These are phyloP conservation scores for Penicillium robsamsonii DNA, from an alignment of 495 filamentous ascomycete genomes.

Conservation along the genomic window DNA sequence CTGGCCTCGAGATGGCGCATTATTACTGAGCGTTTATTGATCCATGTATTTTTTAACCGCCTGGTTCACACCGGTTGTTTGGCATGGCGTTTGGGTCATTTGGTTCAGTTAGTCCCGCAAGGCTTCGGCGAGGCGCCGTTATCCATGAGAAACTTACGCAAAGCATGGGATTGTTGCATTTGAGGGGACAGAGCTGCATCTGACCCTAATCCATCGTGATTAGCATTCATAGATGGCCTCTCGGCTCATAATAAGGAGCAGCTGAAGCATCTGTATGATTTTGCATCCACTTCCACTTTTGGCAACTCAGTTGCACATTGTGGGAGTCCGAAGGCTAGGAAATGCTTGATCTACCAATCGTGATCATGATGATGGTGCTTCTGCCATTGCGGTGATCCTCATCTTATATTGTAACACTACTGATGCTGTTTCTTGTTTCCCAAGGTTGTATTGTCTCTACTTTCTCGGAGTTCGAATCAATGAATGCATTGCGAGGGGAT, in stretches of 20 bases:
- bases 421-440: neutral
- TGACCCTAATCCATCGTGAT: neutral
- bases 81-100: conserved; percentile 20
- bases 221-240: neutral
- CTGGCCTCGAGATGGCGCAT: conserved; percentile 95
- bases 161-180: conserved; percentile 2
- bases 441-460: too few relatives aligned
- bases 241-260: neutral
- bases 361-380: neutral
- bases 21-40: conserved; percentile 60
- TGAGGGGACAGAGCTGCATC: neutral
- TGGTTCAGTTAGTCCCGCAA: conserved; percentile 7
- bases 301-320: neutral
- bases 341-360: neutral
- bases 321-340: neutral
- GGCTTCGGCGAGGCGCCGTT: conserved; percentile 11
- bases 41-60: conserved; percentile 8
- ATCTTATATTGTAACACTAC: neutral
- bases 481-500: conserved; percentile 2
- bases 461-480: neutral
- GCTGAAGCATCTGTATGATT: neutral
- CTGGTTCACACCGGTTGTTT: conserved; percentile 1
- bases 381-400: neutral
- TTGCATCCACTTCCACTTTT: neutral
- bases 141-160: conserved; percentile 1